Evolutionary conservation across 2,329 filamentous ascomycete genomes (phyloP).

Genomic region (Fusarium torreyae): DNA sequence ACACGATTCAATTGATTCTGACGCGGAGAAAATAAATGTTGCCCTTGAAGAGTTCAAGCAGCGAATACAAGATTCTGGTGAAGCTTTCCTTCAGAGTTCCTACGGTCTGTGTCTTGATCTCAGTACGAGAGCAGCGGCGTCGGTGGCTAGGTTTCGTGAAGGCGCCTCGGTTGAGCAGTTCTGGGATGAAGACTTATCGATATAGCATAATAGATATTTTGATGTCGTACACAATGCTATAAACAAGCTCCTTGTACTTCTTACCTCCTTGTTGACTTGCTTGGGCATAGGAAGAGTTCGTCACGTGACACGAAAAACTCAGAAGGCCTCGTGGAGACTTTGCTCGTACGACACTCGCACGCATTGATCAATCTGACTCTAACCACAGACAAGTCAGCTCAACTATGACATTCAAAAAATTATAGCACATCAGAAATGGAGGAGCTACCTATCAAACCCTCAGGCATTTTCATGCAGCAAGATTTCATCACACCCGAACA

Average conservation of each 20-base stretch:
- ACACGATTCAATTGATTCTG: not conserved
- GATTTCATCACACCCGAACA: slow-evolving; percentile 64
- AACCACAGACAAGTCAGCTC: too few relatives aligned
- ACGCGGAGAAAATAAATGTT: not conserved
- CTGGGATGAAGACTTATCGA: not conserved
- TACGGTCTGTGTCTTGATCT: slow-evolving; percentile 2
- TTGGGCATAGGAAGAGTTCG: too few relatives aligned
- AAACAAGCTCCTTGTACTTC: too few relatives aligned
- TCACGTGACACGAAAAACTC: slow-evolving; percentile 31
- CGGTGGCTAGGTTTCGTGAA: slow-evolving; percentile 1
- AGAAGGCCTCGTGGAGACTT: not conserved
- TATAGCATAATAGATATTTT: not conserved
- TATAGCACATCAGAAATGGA: slow-evolving; percentile 44
- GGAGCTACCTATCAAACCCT: slow-evolving; percentile 48
- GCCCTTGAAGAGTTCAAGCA: not conserved
- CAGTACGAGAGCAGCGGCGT: not conserved
- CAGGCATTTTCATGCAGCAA: slow-evolving; percentile 60
- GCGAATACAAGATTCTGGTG: not conserved
- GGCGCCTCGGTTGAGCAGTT: not conserved
- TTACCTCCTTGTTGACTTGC: too few relatives aligned
- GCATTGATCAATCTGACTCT: not conserved
- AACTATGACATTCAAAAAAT: not conserved
- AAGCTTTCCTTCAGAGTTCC: not conserved
- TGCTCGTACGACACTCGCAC: slow-evolving; percentile 5
- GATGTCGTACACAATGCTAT: too few relatives aligned